Percentiles rank a stretch among this genome's conserved stretches.
Evolutionary conservation across 768 basidiomycete genomes (phyloP).

Genomic region (Mrakia frigida): DNA sequence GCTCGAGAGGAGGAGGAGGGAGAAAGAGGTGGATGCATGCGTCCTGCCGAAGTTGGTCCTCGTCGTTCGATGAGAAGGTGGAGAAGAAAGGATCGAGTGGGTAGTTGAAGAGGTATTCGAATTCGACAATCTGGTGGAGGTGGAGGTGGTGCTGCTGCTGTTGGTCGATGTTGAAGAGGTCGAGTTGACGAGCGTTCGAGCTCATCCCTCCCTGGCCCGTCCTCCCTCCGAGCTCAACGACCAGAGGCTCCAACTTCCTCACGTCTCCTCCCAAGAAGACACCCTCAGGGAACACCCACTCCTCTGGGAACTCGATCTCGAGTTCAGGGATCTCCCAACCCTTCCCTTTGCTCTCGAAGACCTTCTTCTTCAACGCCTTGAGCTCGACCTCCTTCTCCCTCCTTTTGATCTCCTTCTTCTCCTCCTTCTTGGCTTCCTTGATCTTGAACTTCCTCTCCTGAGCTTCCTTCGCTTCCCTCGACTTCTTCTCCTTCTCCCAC

Average conservation of each 20-base stretch:
- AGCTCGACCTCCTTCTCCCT: not conserved
- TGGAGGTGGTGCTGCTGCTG: not conserved
- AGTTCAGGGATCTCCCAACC: not conserved
- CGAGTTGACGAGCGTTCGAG: not conserved
- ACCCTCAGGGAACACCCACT: not conserved
- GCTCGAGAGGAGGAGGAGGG: not conserved
- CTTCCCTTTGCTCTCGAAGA: not conserved
- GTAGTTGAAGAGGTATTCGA: not conserved
- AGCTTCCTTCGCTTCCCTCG: not conserved
- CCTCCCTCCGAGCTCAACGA: not conserved
- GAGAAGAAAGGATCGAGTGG: not conserved
- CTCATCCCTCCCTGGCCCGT: not conserved
- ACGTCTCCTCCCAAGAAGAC: slow-evolving; percentile 8
- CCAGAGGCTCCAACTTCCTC: not conserved
- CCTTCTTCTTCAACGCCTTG: not conserved
- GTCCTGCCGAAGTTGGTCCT: not conserved
- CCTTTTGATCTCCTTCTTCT: not conserved
- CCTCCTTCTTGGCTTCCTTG: not conserved
- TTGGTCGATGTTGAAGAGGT: not conserved
- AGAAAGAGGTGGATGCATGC: not conserved
- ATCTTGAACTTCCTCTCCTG: not conserved
- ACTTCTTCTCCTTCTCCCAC: not conserved
- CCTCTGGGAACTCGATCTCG: not conserved
- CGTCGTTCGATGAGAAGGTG: not conserved
- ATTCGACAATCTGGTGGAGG: not conserved